Evolutionary conservation across 768 basidiomycete genomes (phyloP), one percentile per base, ranked within the genome.

Genomic region (Holtermanniella nyarrowii): DNA sequence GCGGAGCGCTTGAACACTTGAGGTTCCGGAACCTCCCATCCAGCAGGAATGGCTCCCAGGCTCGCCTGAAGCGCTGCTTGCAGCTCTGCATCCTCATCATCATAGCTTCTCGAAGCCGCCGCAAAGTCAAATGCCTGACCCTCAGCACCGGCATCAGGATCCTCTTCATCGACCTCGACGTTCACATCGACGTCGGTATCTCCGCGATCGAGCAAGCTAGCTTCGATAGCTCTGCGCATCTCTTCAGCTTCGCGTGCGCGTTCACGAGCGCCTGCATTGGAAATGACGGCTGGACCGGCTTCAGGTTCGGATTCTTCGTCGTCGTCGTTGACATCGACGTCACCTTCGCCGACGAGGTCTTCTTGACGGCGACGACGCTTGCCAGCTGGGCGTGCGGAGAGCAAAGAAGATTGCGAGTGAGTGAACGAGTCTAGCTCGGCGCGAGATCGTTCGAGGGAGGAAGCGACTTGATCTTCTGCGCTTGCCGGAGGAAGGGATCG

Each of bases 21-120:
- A 7, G 31, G 31, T 7, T 7, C 10, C 2, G 72, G 56, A 56
- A 50, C 57, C 48, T 57, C 55, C 73, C 75, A 82, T 25, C 76
- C 82, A 39, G 72, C 70, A 1, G 84, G 82, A 20, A 81, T 67
- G 40, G 74, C 74, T 64, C 84, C 83, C 55, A 91, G 74, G 31
- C 88, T 89, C 2, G 87, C 89, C 64, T 76, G 82, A 44, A 93
- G 75, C 3, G 89, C 89, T 11, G 88, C 88, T 71, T 91, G 89
- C 43, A 93, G 73, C 60, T 86, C 83, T 21, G 79, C 80, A 60
- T 93, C 88, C 46, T 90, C 88, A 57, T 91, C 88, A 56, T 90
- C 88, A 58, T 68, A 69, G 42, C 52, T 53, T 50, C 62, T 50
- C 26, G 50, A 54, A 10, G 64, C 55, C 37, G 53, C 54, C 18